phyloP scores from a whole-genome alignment of 805 yeast species.

The Saccharomycopsis selenospora region DNA sequence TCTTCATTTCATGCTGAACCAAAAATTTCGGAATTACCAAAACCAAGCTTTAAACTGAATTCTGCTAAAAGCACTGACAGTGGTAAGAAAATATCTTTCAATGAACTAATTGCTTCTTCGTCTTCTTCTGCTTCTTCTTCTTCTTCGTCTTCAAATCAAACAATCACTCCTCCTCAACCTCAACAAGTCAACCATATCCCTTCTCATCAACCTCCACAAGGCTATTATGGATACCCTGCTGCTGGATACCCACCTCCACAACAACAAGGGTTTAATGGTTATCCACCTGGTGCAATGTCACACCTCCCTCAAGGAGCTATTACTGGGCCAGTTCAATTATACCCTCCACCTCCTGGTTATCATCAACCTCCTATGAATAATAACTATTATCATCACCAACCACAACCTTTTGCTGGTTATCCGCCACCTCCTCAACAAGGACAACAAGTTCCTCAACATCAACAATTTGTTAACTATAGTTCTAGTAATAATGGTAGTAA shows the following conservation, averaged over 20 bases:
- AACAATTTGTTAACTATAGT: neutral
- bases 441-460: neutral
- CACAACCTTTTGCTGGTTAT: neutral
- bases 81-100: neutral
- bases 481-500: neutral
- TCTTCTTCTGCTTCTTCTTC: no score
- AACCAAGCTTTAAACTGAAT: conserved; percentile 15
- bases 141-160: neutral
- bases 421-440: neutral
- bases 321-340: no score
- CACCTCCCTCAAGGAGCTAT: no score
- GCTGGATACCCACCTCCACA: neutral
- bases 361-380: neutral
- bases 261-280: neutral
- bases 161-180: neutral
- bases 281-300: no score
- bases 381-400: no score
- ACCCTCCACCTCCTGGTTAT: neutral
- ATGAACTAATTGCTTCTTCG: neutral
- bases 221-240: no score
- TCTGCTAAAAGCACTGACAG: neutral
- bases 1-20: conserved; percentile 20
- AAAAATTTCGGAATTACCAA: conserved; percentile 18
- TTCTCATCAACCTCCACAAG: neutral
- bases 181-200: neutral